Conservation (phyloP, 148 eudicot species). For the Nepenthes mirabilis region DNA sequence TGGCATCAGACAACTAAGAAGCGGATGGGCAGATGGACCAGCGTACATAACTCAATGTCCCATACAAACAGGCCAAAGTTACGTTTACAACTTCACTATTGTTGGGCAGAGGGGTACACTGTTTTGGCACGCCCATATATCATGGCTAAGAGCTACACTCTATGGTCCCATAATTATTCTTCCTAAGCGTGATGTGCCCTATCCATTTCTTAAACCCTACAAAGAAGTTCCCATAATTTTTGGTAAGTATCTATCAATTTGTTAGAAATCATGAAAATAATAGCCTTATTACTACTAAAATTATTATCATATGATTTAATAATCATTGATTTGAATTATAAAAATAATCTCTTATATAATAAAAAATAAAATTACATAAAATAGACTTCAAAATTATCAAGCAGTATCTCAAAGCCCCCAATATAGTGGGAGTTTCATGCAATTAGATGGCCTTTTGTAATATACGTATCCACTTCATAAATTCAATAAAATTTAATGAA, state of each 20-base stretch:
- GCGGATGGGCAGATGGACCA: slow-evolving; percentile 67
- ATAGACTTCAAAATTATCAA: too few species aligned
- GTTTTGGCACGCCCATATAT: slow-evolving; percentile 49
- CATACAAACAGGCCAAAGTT: slow-evolving; percentile 47
- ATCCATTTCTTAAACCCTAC: slow-evolving; percentile 41
- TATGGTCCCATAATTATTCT: slow-evolving; percentile 43
- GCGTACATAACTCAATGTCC: slow-evolving; percentile 54
- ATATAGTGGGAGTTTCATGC: too few species aligned
- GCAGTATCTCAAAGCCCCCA: too few species aligned
- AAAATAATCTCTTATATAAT: too few species aligned
- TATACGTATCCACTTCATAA: too few species aligned
- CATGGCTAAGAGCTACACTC: slow-evolving; percentile 43
- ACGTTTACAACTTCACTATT: slow-evolving; percentile 46
- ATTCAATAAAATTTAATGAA: too few species aligned
- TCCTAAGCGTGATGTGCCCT: slow-evolving; percentile 24
- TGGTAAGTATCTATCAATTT: slow-evolving; percentile 14
- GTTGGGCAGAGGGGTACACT: slow-evolving; percentile 44
- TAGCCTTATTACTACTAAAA: too few species aligned
- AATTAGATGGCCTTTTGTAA: too few species aligned
- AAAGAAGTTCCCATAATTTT: slow-evolving; percentile 43
- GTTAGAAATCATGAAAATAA: too few species aligned
- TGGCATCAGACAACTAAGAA: slow-evolving; percentile 32
- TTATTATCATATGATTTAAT: too few species aligned
- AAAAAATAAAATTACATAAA: too few species aligned
- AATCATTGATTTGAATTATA: too few species aligned